Evolutionary conservation across 148 eudicot species (phyloP), one percentile per base, ranked within the genome.

Genomic region (Vaccinium darrowii): DNA sequence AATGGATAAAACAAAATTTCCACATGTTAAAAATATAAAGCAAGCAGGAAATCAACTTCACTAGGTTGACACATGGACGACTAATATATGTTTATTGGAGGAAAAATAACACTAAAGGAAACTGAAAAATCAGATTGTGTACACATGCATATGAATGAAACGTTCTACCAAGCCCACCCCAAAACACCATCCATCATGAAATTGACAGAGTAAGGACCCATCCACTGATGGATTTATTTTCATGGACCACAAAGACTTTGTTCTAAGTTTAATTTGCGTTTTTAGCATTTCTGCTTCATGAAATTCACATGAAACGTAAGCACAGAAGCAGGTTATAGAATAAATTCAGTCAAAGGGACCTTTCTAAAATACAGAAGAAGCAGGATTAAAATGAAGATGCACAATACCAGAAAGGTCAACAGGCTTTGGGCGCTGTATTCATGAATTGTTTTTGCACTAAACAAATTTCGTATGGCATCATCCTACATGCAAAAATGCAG

Each of bases 401-500:
- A 63, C 78, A 47, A 16, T 94, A 96, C 99, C 99, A 96, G 89
- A 91, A 96, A 96, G 52, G 96, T 93, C 90, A 96, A 88, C 85
- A 96, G 91, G 91, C 95, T 93, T 86, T 94, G 94, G 49, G 99
- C 98, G 86, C 99, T 97, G 87, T 89, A 97, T 87, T 97, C 99
- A 75, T 93, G 99, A 87, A 95, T 88, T 51, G 99, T 97, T 87
- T 97, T 97, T 69, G 99, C 99, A 89, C 99, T 97, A 76, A 97
- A 97, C 88, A 97, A 88, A 89, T 97, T 97, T 78, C 99, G 91
- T 87, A 97, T 97, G 80, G 99, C 99, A 90, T 97, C 99, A 92
- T 97, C 99, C 99, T 97, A 93, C 86, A 91, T 84, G 23, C 47
- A 81, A 8, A 21, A 85, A 76, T n/a, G 49, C 33, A 85, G 80